Base-by-base conservation (phyloP, 441 rosid genomes). In the Pelargonium australe region DNA sequence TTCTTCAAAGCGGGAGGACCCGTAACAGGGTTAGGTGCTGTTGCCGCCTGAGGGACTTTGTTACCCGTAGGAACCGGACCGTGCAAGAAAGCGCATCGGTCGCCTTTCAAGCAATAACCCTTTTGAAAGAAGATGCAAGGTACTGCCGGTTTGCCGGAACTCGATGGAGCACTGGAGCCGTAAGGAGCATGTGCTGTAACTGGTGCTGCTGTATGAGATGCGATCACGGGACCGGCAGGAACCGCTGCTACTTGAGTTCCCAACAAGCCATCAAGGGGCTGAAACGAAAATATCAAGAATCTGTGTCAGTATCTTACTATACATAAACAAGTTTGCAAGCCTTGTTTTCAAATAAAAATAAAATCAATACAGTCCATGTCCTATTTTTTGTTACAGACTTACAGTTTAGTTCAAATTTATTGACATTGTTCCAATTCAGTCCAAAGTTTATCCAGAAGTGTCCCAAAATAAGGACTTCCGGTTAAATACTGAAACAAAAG, bases 201-300 rank as follows among this genome's bases (percentile, higher is more conserved):
- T 60, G 76, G 45, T 11, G 40, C 60, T 14, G 79, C 76, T 4
- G 72, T 61, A 2, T 77, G 86, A 0, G 70, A 55, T 8, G 83
- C 76, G 62, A 83, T 82, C 69, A 76, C 41, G 47, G 85, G 70
- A 72, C 89, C 63, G 77, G 82, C 90, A 62, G 80, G 67, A 23
- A 88, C 55, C 53, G 75, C 72, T 72, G 82, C 74, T 13, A 73
- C 85, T 79, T 84, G 89, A 31, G 76, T 75, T 73, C 92, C 98
- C 74, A 86, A 73, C 84, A 90, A 82, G 34, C 89, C 91, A 79
- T 92, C 98, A 70, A 92, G 92, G 47, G 97, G 97, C 98, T 92
- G 85, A 72, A 77, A 81, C 25, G 25, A 60, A 16, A 74, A 57
- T 23, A 62, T 3, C 2, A 13, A 57, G 9, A 66, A 34, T 6